Conservation (phyloP, 306 rosid species). For the Parietaria judaica region DNA sequence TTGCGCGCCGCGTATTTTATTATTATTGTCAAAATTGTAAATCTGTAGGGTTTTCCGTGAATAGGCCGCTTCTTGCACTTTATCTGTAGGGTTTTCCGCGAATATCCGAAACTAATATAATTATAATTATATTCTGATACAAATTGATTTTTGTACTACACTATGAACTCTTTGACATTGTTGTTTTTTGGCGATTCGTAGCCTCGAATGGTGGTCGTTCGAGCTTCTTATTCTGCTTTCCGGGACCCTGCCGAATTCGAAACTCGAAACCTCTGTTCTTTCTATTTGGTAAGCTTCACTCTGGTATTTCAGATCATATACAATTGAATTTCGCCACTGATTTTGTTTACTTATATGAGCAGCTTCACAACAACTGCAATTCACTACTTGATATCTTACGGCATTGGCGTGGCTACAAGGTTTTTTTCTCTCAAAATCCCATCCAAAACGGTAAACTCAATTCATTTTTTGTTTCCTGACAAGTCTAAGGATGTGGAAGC, state of each 20-base stretch:
- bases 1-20: too few species aligned
- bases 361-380: slow-evolving; percentile 43
- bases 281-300: slow-evolving; percentile 35
- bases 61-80: too few species aligned
- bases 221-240: slow-evolving; percentile 51
- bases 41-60: too few species aligned
- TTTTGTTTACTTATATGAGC: slow-evolving; percentile 12
- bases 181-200: slow-evolving; percentile 4
- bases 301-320: background rate
- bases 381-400: slow-evolving; percentile 48
- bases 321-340: background rate
- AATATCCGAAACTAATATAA: background rate
- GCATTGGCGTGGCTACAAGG: slow-evolving; percentile 59
- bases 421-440: slow-evolving; percentile 6
- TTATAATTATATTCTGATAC: too few species aligned
- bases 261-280: slow-evolving; percentile 54
- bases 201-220: slow-evolving; percentile 68
- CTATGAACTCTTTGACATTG: background rate
- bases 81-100: background rate
- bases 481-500: slow-evolving; percentile 11
- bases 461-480: background rate
- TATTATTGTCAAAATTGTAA: too few species aligned
- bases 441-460: background rate
- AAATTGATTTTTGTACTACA: too few species aligned
- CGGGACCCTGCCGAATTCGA: slow-evolving; percentile 48